Conservation (phyloP, 345 rosid genomes). For the Syzygium aqueum region DNA sequence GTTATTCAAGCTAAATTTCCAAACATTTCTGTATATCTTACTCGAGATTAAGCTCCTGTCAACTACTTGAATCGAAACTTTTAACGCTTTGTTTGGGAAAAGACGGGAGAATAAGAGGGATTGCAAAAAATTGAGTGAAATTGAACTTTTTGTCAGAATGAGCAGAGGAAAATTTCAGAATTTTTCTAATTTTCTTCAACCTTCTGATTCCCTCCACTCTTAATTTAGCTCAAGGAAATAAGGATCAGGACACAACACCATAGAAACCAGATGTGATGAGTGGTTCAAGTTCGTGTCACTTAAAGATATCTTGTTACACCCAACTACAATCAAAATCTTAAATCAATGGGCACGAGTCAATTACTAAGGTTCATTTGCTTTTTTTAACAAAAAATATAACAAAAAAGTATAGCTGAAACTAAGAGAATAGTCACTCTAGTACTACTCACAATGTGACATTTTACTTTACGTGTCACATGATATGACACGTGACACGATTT, state of each 20-base stretch:
- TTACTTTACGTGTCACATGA: not conserved
- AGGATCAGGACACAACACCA: not conserved
- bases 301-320: not conserved
- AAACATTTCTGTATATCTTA: not conserved
- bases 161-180: not conserved
- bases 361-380: too few relatives aligned
- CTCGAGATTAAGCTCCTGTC: not conserved
- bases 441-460: not conserved
- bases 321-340: not conserved
- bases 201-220: not conserved
- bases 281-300: not conserved
- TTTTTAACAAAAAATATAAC: too few relatives aligned
- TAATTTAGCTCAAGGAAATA: not conserved
- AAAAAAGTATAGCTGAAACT: not conserved
- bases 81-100: not conserved
- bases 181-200: not conserved
- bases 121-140: not conserved
- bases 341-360: too few relatives aligned
- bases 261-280: not conserved
- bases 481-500: not conserved
- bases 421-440: not conserved
- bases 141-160: not conserved
- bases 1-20: not conserved
- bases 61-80: not conserved
- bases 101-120: not conserved